These are phyloP conservation scores for Ophiostoma ulmi DNA, from an alignment of 2,329 filamentous ascomycete genomes.

Conservation along the genomic window DNA sequence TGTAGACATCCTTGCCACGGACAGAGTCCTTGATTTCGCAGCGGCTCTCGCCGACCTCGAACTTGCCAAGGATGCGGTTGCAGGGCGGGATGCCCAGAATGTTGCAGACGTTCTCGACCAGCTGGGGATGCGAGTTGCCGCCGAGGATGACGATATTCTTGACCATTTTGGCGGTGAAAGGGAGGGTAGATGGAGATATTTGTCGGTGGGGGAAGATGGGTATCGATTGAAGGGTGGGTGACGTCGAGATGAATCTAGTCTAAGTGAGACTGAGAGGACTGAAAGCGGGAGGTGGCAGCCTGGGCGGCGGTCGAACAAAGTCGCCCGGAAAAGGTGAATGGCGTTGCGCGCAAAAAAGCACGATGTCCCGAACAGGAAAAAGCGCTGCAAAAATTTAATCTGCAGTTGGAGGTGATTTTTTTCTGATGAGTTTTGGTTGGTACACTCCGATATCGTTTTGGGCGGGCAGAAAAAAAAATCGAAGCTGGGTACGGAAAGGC, in stretches of 20 bases:
- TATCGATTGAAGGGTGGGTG: not conserved
- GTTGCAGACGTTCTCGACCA: slow-evolving; percentile 82
- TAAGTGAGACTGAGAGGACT: not conserved
- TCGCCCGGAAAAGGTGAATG: not conserved
- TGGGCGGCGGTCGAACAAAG: not conserved
- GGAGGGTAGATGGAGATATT: not conserved
- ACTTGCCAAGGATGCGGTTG: slow-evolving; percentile 81
- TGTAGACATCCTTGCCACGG: slow-evolving; percentile 97
- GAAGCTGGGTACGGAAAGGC: slow-evolving; percentile 21
- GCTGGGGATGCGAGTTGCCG: slow-evolving; percentile 83
- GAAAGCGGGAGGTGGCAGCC: not conserved
- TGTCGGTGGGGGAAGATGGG: not conserved
- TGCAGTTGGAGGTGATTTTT: slow-evolving; percentile 13
- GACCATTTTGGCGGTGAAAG: slow-evolving; percentile 61
- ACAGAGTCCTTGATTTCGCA: slow-evolving; percentile 97
- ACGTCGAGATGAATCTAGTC: not conserved
- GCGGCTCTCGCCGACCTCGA: slow-evolving; percentile 89
- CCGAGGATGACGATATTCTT: slow-evolving; percentile 92
- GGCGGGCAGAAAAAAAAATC: slow-evolving; percentile 26
- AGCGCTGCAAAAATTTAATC: slow-evolving; percentile 10
- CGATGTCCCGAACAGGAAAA: not conserved
- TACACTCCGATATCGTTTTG: slow-evolving; percentile 26
- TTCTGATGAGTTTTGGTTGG: slow-evolving; percentile 12
- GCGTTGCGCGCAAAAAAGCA: slow-evolving; percentile 16
- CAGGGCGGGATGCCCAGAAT: slow-evolving; percentile 82